Evolutionary conservation across 306 rosid genomes (phyloP), one percentile per base, ranked within the genome.

Genomic region (Calophaca sinica): DNA sequence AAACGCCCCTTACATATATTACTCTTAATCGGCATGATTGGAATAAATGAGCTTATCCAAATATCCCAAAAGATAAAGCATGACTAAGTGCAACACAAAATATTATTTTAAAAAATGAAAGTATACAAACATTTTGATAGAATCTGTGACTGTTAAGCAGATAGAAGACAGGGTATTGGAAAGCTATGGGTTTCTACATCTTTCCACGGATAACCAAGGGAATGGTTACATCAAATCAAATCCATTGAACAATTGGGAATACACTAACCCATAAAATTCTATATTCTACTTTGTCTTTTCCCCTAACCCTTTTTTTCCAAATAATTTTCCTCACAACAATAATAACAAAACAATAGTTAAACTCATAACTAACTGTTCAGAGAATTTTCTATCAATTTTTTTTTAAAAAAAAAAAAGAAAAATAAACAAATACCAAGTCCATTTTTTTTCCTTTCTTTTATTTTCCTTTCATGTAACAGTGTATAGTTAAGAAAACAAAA

Each of bases 151-250:
- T 51, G 76, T 67, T 53, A 29, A 50, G 55, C 32, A 33, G 42
- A 54, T 51, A 44, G 73, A 72, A 79, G 54, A 79, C 83, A 74
- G 5, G 33, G 6, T 54, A 26, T 8, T 55, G 20, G 44, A 69
- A 83, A 79, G 74, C 74, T 38, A 41, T 7, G 68, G 70, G 78
- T 54, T 68, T 78, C 75, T 79, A 74, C 81, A 45, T 39, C 71
- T 55, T 62, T 74, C 75, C 46, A 54, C 3, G 75, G 66, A 73
- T 63, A 62, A 46, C 14, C 7, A 1, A 31, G 63, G 68, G 62
- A 69, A 74, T 69, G 78, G 54, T 36, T 31, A 63, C 75, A 69
- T 79, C 83, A 63, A 75, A 69, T 79, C 83, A 79, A 63, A 70
- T 57, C 79, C 48, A 39, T 63, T n/a, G 1, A 74, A 20, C 39